phyloP scores from a whole-genome alignment of 2,329 filamentous ascomycete species.

The Remersonia thermophila region DNA sequence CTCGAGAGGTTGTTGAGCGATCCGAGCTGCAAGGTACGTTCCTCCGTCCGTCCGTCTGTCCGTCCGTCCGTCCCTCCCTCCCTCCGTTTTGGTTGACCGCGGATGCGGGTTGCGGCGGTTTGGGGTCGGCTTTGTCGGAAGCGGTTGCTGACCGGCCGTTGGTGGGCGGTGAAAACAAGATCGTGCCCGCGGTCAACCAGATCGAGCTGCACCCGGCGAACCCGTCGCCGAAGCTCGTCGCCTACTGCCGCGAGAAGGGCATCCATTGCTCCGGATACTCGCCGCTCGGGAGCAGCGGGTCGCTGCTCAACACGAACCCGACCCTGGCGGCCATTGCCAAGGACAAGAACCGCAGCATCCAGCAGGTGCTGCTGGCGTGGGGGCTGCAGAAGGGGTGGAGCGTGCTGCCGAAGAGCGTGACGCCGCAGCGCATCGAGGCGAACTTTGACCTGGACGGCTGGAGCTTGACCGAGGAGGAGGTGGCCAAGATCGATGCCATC shows the following conservation, averaged over 20 bases:
- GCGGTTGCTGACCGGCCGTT: slow-evolving; percentile 1
- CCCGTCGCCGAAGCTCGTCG: slow-evolving; percentile 66
- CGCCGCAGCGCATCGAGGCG: slow-evolving; percentile 55
- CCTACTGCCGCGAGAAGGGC: slow-evolving; percentile 58
- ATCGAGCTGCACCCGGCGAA: slow-evolving; percentile 72
- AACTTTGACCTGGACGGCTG: slow-evolving; percentile 69
- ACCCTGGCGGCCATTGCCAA: slow-evolving; percentile 51
- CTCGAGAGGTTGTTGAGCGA: slow-evolving; percentile 64
- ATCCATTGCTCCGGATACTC: slow-evolving; percentile 69
- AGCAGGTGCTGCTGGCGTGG: slow-evolving; percentile 72
- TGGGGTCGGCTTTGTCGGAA: not conserved
- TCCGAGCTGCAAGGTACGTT: slow-evolving; percentile 44
- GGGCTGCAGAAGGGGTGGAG: slow-evolving; percentile 69
- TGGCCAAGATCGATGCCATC: slow-evolving; percentile 54
- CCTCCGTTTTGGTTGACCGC: too few species aligned
- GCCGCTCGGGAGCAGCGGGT: slow-evolving; percentile 55
- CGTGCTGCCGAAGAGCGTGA: slow-evolving; percentile 79
- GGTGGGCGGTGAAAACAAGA: too few species aligned
- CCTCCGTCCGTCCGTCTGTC: too few species aligned
- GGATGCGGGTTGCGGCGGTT: too few species aligned
- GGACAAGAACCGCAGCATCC: slow-evolving; percentile 53
- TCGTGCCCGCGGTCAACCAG: slow-evolving; percentile 62
- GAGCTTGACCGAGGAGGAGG: slow-evolving; percentile 59
- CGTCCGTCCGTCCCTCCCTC: too few species aligned
- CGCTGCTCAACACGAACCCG: slow-evolving; percentile 54